Evolutionary conservation across 352 stramenopile genomes (phyloP).

Genomic region (Pythium chondricola): DNA sequence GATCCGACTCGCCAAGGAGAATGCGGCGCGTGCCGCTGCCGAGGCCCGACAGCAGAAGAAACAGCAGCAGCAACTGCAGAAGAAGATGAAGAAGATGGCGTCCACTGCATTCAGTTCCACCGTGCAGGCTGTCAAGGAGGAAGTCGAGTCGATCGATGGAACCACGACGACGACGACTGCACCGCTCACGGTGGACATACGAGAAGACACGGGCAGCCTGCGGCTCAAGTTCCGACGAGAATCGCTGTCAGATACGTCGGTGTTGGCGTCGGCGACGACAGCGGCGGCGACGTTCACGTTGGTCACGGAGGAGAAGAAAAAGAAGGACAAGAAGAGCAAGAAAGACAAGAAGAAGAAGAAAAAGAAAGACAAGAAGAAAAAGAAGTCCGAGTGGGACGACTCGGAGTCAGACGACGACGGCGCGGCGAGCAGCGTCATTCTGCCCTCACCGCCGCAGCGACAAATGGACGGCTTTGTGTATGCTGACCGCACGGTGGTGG

Average conservation of each 20-base stretch:
- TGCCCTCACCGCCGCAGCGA: conserved; percentile 21
- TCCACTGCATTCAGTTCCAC: background rate
- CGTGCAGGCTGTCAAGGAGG: background rate
- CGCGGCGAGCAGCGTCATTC: conserved; percentile 20
- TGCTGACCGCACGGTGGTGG: conserved; percentile 9
- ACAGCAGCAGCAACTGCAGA: conserved; percentile 48
- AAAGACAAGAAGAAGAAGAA: conserved; percentile 56
- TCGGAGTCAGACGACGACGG: conserved; percentile 55
- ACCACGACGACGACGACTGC: background rate
- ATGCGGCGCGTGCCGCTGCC: conserved; percentile 34
- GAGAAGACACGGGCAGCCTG: background rate
- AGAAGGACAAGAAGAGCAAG: conserved; percentile 27
- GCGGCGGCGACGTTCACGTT: background rate
- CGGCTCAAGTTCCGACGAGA: conserved; percentile 1
- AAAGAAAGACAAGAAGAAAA: conserved; percentile 49
- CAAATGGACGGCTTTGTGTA: conserved; percentile 27
- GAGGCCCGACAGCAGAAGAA: conserved; percentile 51
- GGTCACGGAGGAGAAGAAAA: conserved; percentile 16
- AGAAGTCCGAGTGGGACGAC: conserved; percentile 36
- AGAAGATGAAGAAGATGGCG: conserved; percentile 26
- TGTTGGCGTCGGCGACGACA: background rate
- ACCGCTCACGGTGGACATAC: background rate
- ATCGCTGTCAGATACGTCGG: background rate
- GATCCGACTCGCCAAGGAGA: conserved; percentile 25
- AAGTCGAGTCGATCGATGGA: background rate